Evolutionary conservation across 2,329 filamentous ascomycete genomes (phyloP), one percentile per base, ranked within the genome.

Genomic region (Fusarium bulbicola): DNA sequence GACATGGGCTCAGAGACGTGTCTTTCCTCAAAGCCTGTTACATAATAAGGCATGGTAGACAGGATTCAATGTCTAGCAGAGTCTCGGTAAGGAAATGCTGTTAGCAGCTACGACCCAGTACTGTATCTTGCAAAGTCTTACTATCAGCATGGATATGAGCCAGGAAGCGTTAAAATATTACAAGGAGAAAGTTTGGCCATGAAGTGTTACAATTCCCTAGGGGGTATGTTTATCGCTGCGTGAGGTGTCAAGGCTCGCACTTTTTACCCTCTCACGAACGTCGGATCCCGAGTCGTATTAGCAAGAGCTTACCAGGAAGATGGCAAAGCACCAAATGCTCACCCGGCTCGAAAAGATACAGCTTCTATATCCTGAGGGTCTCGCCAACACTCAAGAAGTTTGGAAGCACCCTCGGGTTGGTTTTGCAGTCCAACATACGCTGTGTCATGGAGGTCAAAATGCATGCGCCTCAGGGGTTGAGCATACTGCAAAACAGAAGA

Each of bases 211-310:
- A 53, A 24, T 36, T 32, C 43, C 39, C 37, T 43, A 32, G 15
- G 37, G 45, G 58, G n/a, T 36, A 15, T 42, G 24, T 42, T 32
- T 62, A 45, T 28, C 21, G 40, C 30, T 28, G 24, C 39, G 20
- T 57, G 37, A 30, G 61, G 36, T 60, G 47, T 58, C 57, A 24
- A 72, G 39, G 15, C 45, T 42, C 59, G 49, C 43, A 49, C 47
- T 50, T 40, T 26, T 39, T 43, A 66, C 45, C 61, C 32, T 36
- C 57, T 53, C 34, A 63, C 43, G 61, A 50, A 32, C 26, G 45
- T 34, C 42, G 36, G 64, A 59, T 34, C 43, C 37, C 70, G 39
- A 56, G 40, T 37, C 37, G 42, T 60, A 40, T 59, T 62, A 54
- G 45, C 42, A 69, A 40, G 32, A 50, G 37, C 56, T 10, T 57